A percentile compares a stretch with the other conserved stretches of the same genome.
These are phyloP conservation scores for Chimonanthus salicifolius DNA, from an alignment of 164 flowering plant species.

Conservation along the genomic window DNA sequence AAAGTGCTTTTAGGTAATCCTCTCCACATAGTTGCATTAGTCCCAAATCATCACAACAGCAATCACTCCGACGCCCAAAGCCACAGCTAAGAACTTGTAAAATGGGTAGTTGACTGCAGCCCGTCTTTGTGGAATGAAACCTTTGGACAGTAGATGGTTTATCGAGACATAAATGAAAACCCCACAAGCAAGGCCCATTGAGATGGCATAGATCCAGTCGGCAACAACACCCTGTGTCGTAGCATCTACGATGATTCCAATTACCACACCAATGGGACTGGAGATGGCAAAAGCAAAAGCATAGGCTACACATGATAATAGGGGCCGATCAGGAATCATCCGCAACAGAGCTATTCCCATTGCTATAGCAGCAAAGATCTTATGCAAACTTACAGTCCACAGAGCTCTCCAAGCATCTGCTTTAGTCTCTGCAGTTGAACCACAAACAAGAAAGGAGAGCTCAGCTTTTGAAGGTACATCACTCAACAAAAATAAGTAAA, in stretches of 20 bases:
- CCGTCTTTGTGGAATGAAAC: constrained; percentile 29
- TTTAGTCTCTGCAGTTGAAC: constrained; percentile 34
- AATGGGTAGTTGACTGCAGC: constrained; percentile 28
- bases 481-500: not conserved
- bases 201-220: constrained; percentile 73
- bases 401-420: constrained; percentile 71
- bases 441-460: not conserved
- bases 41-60: constrained; percentile 87
- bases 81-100: constrained; percentile 46
- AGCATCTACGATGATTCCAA: constrained; percentile 66
- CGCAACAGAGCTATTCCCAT: constrained; percentile 75
- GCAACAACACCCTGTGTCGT: constrained; percentile 62
- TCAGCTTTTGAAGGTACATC: not conserved
- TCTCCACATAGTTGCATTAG: constrained; percentile 5
- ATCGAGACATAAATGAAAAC: constrained; percentile 63
- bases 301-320: constrained; percentile 46
- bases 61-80: constrained; percentile 53
- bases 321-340: constrained; percentile 63
- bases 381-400: constrained; percentile 69
- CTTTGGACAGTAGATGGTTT: constrained; percentile 59
- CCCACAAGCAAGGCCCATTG: constrained; percentile 76
- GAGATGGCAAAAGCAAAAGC: constrained; percentile 74
- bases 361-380: constrained; percentile 71
- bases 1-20: not conserved
- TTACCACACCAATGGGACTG: constrained; percentile 66